Evolutionary conservation across 1,139 yeast genomes (phyloP), one percentile per base, ranked within the genome.

Genomic region (Geotrichum histeridarum): DNA sequence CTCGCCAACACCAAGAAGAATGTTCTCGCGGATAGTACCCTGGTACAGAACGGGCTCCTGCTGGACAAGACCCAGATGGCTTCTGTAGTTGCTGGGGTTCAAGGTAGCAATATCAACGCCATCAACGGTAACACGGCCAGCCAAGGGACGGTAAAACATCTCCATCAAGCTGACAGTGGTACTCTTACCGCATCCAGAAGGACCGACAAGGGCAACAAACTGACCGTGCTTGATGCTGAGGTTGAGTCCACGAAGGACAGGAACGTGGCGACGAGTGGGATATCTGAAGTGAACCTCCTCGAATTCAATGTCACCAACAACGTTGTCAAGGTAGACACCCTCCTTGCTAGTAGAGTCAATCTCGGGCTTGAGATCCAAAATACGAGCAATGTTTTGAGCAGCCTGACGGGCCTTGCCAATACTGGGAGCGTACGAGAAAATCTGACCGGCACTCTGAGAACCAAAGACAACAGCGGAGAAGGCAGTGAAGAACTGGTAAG

Each of bases 181-280:
- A 1, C 96, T 86, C 70, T 91, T 91, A 41, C 98, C 98, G 63
- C 95, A 82, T 4, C 98, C 98, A 3, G 96, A 88, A 1, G 97
- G 94, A 0, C 98, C 99, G 2, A 91, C 98, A 58, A 91, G 79
- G 62, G 98, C 95, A 36, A 89, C 88, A 64, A 87, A 88, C 57
- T 94, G 90, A 2, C 97, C 97, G 49, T 82, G 77, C 55, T 81
- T 78, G 55, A 91, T 83, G 33, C 74, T 79, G 60, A 91, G 76
- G 59, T 82, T 79, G 51, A 90, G 67, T 9, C 85, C 79, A 36
- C 81, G 77, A 66, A 91, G 83, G 11, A 91, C 85, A n/a, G 78
- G 76, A 41, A 83, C 79, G 57, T 84, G 78, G 1, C 88, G 84
- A 59, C 98, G 79, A 1, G 96, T 86, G 35, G 97, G 97, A 69